phyloP scores from a whole-genome alignment of 169 alveolate genomes.

The Eimeria falciformis region DNA sequence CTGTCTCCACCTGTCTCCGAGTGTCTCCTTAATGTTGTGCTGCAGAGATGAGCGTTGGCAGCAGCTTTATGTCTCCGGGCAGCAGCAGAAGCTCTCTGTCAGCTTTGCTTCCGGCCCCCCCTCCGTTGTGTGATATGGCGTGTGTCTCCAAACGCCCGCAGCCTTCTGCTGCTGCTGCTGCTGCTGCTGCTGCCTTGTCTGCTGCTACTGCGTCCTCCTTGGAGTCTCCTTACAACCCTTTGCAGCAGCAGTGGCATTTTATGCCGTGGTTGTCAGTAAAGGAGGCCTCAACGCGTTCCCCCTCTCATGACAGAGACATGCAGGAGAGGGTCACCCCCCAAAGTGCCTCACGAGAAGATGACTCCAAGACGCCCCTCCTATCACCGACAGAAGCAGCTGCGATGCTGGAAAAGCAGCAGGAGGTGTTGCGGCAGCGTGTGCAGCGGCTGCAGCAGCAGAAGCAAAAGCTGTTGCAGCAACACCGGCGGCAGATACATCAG shows the following conservation, averaged over 20 bases:
- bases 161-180: conserved; percentile 2
- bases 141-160: conserved; percentile 8
- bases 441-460: conserved; percentile 22
- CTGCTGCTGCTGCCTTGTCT: not conserved
- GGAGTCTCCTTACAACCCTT: conserved; percentile 6
- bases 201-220: not conserved
- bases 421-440: not conserved
- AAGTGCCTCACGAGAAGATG: not conserved
- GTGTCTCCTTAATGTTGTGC: not conserved
- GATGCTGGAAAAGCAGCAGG: conserved; percentile 32
- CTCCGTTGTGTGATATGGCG: not conserved
- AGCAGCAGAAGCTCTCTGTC: not conserved
- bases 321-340: not conserved
- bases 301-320: not conserved
- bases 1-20: too few species aligned
- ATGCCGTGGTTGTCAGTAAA: conserved; percentile 11
- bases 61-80: not conserved
- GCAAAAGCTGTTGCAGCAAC: conserved; percentile 2
- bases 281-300: conserved; percentile 3
- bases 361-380: not conserved
- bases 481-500: not conserved
- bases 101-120: conserved; percentile 26
- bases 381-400: conserved; percentile 20
- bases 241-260: conserved; percentile 27
- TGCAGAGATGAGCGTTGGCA: not conserved